Evolutionary conservation across 2,329 filamentous ascomycete genomes (phyloP), one percentile per base, ranked within the genome.

Genomic region (Monilinia vaccinii-corymbosi): DNA sequence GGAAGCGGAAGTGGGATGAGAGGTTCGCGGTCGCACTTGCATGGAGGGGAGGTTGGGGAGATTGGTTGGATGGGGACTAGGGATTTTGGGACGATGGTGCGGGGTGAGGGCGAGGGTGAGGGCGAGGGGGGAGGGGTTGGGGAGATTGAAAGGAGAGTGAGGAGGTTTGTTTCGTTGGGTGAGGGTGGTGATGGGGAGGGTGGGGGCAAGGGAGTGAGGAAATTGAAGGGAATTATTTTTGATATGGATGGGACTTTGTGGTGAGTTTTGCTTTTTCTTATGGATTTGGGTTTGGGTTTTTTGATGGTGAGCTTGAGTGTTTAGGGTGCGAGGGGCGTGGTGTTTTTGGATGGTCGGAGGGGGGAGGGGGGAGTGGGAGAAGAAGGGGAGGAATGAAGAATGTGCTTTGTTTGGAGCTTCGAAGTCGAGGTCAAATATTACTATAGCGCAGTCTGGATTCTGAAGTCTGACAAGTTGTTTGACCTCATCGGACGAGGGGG

Each of bases 191-290:
- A 2, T 2, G 51, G 60, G 9, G 10, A 2, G 2, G 51, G 21
- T 21, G 46, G 51, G 16, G 36, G 5, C 4, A 23, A 42, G 10
- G 67, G 71, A 10, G 44, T 60, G 25, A 80, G 80, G 2, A 75
- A 71, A 60, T 73, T 88, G 32, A 77, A 78, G 62, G 85, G 85
- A 4, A 75, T 87, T 1, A 79, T 97, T 16, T 97, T 97, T 74
- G 93, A 99, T 75, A 89, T 99, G 64, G 93, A 99, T 73, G 93
- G 93, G 4, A 99, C 93, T 28, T 75, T 97, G 62, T 97, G 88
- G 92, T 95, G 75, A 76, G 85, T 78, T 46, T n/a, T 36, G 34
- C 18, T 5, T 25, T 32, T 14, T 40, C 3, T 48, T 40, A 3
- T 48, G n/a, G 23, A 1, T 18, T 46, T 9, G n/a, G n/a, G 18